Evolutionary conservation across 139 green algal genomes (phyloP), one percentile per base, ranked within the genome.

Genomic region (Pseudopediastrum boryanum): DNA sequence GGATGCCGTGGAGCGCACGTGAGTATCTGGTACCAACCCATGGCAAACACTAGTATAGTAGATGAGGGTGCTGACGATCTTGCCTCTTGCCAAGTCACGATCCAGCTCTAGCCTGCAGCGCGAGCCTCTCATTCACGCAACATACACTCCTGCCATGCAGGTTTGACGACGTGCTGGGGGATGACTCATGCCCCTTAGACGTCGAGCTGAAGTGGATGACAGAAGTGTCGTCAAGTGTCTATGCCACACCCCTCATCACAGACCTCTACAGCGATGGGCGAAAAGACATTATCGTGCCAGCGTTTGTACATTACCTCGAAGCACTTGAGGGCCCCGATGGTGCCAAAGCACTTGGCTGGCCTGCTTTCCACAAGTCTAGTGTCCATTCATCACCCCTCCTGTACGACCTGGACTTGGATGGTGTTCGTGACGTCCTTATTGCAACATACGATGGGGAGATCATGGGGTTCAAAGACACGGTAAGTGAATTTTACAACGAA

Each of bases 181-280:
- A 36, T 13, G 54, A 85, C 9, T 31, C 71, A 31, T 83, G 78
- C 84, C 78, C 83, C 1, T 52, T 81, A 27, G 75, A 86, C 54
- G 54, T 98, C 21, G 82, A 94, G 42, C 78, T 98, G 58, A 83
- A 84, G 48, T 99, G 96, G 96, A 94, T 95, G 89, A 91, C 89
- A 4, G 92, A 98, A 75, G 85, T 94, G 2, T 87, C 70, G 35
- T 93, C 84, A 33, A 91, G 81, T 58, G 86, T 99, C 3, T 98
- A 99, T 71, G 91, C 94, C 33, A 99, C 96, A 0, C 96, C 96
- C 0, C 78, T 98, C 27, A 97, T 99, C 83, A 95, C 93, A 1
- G 96, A 99, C 78, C 79, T 98, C 31, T 95, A 91, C 84, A 92
- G 84, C 48, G 96, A 99, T 78, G 94, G 92, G 1, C 86, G 89